Base-by-base conservation (phyloP, 108 stramenopile genomes). In the Fragilariopsis cylindrus region DNA sequence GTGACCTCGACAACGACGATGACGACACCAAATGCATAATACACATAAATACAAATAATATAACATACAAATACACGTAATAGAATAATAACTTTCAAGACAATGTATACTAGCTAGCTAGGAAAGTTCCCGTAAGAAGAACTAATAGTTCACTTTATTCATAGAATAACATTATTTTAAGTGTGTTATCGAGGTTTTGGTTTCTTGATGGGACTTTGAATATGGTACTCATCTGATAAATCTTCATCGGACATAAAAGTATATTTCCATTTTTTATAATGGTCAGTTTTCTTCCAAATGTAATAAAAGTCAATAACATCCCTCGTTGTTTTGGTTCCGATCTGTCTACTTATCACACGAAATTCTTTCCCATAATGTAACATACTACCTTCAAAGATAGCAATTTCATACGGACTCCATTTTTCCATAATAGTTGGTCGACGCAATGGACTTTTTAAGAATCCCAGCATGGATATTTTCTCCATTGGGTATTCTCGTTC, bases 271-370 rank as follows among this genome's bases (percentile, higher is more conserved):
- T 72, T 74, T 64, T 85, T 85, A 81, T 97, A 97, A 76, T 97
- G 96, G 53, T 74, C 73, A 43, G 96, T 98, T 82, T 97, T 98
- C 77, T 98, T 99, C 98, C 97, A 98, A 50, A 97, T 80, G 74
- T 98, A 98, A 78, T 99, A 99, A 76, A 99, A 98, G 73, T 96
- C 98, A 21, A 98, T 83, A 12, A 96, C 79, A 54, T 99, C 97
- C 49, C 91, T 81, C 0, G 88, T 90, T 46, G 72, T 79, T 75
- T 99, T 99, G 46, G 92, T 93, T 43, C 79, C 79, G 2, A 96
- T 84, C 48, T 75, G 44, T 68, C 86, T 82, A 57, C 84, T 80
- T 7, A 96, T 71, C 21, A 64, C 19, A 67, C 94, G 84, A 70
- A 97, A 97, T 8, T 83, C 57, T 65, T 98, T 98, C 16, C 97